Conservation (phyloP, 78 protist species). For the Dictyostelium capitatum region DNA sequence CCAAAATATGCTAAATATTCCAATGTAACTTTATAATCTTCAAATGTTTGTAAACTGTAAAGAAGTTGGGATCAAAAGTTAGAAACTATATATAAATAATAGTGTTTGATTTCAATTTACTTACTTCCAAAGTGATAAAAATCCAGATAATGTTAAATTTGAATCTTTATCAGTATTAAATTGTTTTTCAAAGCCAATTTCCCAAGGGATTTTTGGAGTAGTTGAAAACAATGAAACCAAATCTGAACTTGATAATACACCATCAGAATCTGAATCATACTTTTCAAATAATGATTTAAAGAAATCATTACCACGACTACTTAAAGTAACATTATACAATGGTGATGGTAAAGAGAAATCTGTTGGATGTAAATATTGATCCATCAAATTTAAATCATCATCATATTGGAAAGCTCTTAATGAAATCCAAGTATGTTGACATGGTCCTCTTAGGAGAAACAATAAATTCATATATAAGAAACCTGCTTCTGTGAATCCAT, state of each 20-base stretch:
- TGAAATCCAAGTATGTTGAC: slow-evolving; percentile 46
- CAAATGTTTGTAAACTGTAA: slow-evolving; percentile 27
- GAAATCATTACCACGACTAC: slow-evolving; percentile 14
- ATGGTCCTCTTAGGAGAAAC: slow-evolving; percentile 18
- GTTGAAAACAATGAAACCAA: slow-evolving; percentile 27
- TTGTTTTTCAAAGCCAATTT: not conserved
- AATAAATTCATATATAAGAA: slow-evolving; percentile 43
- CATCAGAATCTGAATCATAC: slow-evolving; percentile 28
- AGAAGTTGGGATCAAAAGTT: too few relatives aligned
- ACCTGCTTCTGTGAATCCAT: slow-evolving; percentile 51
- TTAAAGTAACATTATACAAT: not conserved
- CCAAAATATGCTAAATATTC: slow-evolving; percentile 69
- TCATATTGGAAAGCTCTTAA: slow-evolving; percentile 55
- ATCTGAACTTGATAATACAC: slow-evolving; percentile 22
- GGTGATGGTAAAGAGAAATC: not conserved
- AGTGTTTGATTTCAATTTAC: not conserved
- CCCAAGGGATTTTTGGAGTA: slow-evolving; percentile 39
- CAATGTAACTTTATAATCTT: slow-evolving; percentile 23
- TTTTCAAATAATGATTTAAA: slow-evolving; percentile 28
- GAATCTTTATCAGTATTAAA: not conserved
- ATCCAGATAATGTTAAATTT: slow-evolving; percentile 5
- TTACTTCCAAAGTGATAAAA: slow-evolving; percentile 20
- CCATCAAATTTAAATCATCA: slow-evolving; percentile 11
- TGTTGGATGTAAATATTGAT: slow-evolving; percentile 24
- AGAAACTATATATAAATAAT: not conserved